Base-by-base conservation (phyloP, 1,284 basidiomycete genomes). In the Heterobasidion irregulare region DNA sequence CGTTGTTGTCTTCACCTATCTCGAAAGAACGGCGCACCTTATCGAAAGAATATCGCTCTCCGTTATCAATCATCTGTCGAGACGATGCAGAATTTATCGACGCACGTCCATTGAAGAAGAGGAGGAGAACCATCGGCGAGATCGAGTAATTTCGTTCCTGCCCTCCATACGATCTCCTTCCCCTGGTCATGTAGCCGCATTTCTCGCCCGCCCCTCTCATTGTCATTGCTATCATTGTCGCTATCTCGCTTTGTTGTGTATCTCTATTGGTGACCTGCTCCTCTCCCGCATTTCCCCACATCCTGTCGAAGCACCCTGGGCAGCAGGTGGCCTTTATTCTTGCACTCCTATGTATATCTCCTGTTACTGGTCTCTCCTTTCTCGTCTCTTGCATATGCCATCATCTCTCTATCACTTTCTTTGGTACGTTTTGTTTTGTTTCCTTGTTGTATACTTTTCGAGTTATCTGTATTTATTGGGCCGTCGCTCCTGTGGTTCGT, bases 71-170 rank as follows among this genome's bases (percentile, higher is more conserved):
- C 59, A 59, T 50, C 56, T 49, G 38, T 60, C 63, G 38, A 61
- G 60, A 15, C 58, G 26, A 58, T 9, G 59, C 60, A 41, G 53
- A 56, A 19, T 59, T 55, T 26, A 35, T 50, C 8, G 41, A 56
- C 48, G 32, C 53, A 19, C 47, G 50, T 8, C 58, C 53, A 36
- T 57, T 55, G 18, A 59, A 62, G 16, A 65, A 59, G 60, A 62
- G 65, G 34, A 61, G 66, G 56, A 66, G 61, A 59, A 68, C 66
- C 46, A 55, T 65, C 55, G 59, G 54, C 50, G 64, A 61, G 43
- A 57, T 63, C 45, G 64, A 57, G 46, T 38, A 26, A 43, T n/a
- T 47, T 13, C 32, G 8, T 46, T 53, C 33, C 33, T 12, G 19
- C 26, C 43, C 41, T 26, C 19, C 19, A 32, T 33, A 44, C 16